phyloP scores from a whole-genome alignment of 768 basidiomycete genomes.

The Suillus tomentosus region DNA sequence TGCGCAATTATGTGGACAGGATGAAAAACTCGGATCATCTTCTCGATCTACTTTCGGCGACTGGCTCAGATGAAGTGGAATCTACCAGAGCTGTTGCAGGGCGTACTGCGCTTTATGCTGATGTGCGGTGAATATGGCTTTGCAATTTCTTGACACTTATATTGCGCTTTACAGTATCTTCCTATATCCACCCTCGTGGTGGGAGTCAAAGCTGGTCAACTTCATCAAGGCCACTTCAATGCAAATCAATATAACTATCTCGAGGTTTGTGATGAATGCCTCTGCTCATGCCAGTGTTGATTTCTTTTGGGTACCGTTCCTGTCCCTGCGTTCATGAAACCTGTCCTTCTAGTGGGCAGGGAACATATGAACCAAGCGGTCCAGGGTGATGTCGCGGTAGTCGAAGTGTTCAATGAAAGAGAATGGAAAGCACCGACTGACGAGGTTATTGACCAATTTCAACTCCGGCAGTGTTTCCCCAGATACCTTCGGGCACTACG shows the following conservation, averaged over 20 bases:
- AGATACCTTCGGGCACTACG: constrained; percentile 96
- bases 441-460: constrained; percentile 92
- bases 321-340: constrained; percentile 71
- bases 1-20: constrained; percentile 79
- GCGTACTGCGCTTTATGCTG: constrained; percentile 68
- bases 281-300: not conserved
- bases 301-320: constrained; percentile 67
- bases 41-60: constrained; percentile 78
- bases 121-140: constrained; percentile 45
- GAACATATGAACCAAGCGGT: constrained; percentile 97
- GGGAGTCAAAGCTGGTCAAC: constrained; percentile 80
- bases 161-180: constrained; percentile 61
- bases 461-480: constrained; percentile 91
- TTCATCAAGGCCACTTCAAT: constrained; percentile 93
- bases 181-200: constrained; percentile 69
- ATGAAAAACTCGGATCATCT: constrained; percentile 65
- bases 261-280: constrained; percentile 52
- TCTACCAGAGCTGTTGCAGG: constrained; percentile 57
- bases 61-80: constrained; percentile 63
- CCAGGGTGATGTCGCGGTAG: constrained; percentile 88
- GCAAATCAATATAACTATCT: constrained; percentile 96
- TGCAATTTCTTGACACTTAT: constrained; percentile 1
- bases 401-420: constrained; percentile 81
- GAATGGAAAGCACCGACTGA: constrained; percentile 94
- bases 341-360: constrained; percentile 82